Evolutionary conservation across 306 rosid species (phyloP), one percentile per base, ranked within the genome.

Genomic region (Vachellia collinsii): DNA sequence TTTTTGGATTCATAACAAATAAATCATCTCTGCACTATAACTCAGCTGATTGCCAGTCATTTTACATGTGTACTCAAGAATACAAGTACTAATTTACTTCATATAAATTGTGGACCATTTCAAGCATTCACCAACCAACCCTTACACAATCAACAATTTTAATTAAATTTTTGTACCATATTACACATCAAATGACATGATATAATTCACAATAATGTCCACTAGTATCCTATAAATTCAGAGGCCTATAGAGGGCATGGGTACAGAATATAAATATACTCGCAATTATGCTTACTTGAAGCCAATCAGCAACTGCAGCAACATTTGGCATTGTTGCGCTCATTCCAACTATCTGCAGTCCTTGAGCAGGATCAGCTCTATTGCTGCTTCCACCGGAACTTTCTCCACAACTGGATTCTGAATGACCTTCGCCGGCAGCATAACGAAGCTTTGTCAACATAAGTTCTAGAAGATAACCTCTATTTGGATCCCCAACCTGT

Each of bases 291-390:
- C 97, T 88, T 85, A 93, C 99, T 88, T 90, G 94, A 86, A 95
- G 99, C 99, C 99, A 95, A 75, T 95, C 95, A 77, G 99, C 97
- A 84, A 95, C 98, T 65, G 97, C 97, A 50, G 93, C 97, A 72
- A 95, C 98, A 74, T 95, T 95, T 70, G 99, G 99, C 99, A 95
- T 95, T 79, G 99, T 95, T 51, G 99, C 99, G 85, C 99, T 95
- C 99, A 95, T 93, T 72, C 99, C 99, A 71, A 95, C 98, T 84
- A 95, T 91, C 85, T 95, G 99, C 85, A 95, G 85, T 77, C 96
- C 97, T 76, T 87, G 91, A 81, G 97, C 91, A 87, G 93, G 92
- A 82, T 95, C 99, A 74, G 85, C 86, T 88, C 86, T 95, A 69
- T 91, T 89, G 72, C 97, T 93, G 88, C 99, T 95, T 63, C 88